These are phyloP conservation scores for Pedinophyceae sp. DNA, from an alignment of 139 green algal species.

Conservation along the genomic window DNA sequence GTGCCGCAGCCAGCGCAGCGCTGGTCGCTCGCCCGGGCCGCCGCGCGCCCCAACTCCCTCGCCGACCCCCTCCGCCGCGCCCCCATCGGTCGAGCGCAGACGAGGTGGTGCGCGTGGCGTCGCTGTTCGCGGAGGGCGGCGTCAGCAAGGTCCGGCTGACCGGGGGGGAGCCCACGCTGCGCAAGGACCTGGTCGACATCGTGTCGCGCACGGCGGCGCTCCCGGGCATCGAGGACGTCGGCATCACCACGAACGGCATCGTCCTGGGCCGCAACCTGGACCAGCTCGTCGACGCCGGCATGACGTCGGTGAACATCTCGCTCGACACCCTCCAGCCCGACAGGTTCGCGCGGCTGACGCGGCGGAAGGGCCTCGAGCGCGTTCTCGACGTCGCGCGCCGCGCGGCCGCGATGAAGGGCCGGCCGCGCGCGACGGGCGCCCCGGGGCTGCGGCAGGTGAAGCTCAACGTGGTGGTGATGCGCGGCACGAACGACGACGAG, in stretches of 20 bases:
- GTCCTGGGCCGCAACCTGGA: slow-evolving; percentile 51
- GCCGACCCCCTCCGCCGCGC: no score
- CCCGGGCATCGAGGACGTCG: slow-evolving; percentile 46
- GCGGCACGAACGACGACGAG: slow-evolving; percentile 94
- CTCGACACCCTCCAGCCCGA: slow-evolving; percentile 79
- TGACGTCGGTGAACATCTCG: slow-evolving; percentile 80
- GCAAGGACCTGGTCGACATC: slow-evolving; percentile 65
- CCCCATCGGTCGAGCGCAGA: no score
- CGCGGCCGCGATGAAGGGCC: slow-evolving; percentile 65
- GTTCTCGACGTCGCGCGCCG: slow-evolving; percentile 66
- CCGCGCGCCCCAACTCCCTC: no score
- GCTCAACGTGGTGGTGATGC: slow-evolving; percentile 96
- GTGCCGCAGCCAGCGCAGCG: no score
- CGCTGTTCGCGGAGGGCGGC: slow-evolving; percentile 61
- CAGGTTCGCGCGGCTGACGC: slow-evolving; percentile 76
- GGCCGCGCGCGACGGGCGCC: not conserved
- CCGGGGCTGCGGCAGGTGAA: slow-evolving; percentile 16
- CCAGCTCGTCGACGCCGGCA: slow-evolving; percentile 34
- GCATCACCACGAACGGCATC: slow-evolving; percentile 92
- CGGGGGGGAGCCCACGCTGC: slow-evolving; percentile 89
- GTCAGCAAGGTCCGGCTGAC: slow-evolving; percentile 92
- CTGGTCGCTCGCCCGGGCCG: no score
- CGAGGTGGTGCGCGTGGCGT: slow-evolving; percentile 65
- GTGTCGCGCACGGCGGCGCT: slow-evolving; percentile 16
- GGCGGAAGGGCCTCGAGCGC: slow-evolving; percentile 49